A percentile compares a stretch with the other conserved stretches of the same genome.
Conservation (phyloP, 2,329 filamentous ascomycete genomes). For the Neoascochyta sp. region DNA sequence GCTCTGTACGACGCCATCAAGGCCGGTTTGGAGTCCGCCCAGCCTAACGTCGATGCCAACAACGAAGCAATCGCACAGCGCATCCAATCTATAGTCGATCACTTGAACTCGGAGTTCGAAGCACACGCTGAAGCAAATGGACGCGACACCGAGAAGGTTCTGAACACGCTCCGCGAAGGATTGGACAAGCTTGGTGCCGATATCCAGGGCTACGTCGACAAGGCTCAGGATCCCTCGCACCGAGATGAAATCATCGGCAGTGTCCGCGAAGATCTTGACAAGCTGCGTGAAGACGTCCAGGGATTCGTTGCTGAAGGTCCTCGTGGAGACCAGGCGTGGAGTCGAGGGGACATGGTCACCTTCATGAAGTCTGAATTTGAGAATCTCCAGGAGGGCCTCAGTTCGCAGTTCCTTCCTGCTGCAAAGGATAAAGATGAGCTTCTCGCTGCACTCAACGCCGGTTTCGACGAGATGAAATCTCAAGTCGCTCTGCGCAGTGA, state of each 20-base stretch:
- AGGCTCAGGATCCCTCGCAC: slow-evolving; percentile 62
- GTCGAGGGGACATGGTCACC: slow-evolving; percentile 45
- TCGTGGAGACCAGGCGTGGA: slow-evolving; percentile 40
- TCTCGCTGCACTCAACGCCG: slow-evolving; percentile 38
- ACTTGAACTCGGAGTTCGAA: slow-evolving; percentile 65
- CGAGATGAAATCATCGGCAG: slow-evolving; percentile 77
- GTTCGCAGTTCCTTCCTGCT: slow-evolving; percentile 42
- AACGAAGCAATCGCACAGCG: slow-evolving; percentile 59
- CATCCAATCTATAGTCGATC: slow-evolving; percentile 57
- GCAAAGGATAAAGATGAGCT: slow-evolving; percentile 38
- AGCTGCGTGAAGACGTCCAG: slow-evolving; percentile 60
- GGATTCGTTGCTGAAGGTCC: slow-evolving; percentile 47
- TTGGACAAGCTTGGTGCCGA: slow-evolving; percentile 75
- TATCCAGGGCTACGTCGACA: slow-evolving; percentile 77
- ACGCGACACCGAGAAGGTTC: slow-evolving; percentile 79
- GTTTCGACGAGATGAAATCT: slow-evolving; percentile 42
- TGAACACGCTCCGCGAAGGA: slow-evolving; percentile 84
- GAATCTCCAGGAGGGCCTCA: slow-evolving; percentile 57
- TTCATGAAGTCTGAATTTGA: slow-evolving; percentile 58
- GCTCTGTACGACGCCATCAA: slow-evolving; percentile 57
- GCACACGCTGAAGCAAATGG: slow-evolving; percentile 76
- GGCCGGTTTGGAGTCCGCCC: slow-evolving; percentile 53
- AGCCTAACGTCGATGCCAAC: slow-evolving; percentile 50
- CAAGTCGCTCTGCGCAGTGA: slow-evolving; percentile 38
- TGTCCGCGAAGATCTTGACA: slow-evolving; percentile 61